Conservation (phyloP, 345 rosid genomes). For the Angophora floribunda region DNA sequence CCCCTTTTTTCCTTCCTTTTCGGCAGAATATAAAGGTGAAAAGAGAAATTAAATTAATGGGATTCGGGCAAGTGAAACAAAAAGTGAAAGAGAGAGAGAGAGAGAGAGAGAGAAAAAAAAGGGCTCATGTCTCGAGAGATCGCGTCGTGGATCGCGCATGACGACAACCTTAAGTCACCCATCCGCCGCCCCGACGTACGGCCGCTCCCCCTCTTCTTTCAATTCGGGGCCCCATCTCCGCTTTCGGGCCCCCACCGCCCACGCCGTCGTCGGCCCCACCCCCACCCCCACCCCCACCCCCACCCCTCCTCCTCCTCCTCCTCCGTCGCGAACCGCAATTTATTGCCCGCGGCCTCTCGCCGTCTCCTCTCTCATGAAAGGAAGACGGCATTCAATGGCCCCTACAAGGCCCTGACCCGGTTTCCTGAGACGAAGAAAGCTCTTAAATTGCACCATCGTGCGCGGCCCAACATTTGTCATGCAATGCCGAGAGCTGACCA, state of each 20-base stretch:
- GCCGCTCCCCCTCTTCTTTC: neutral
- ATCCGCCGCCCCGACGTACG: conserved; percentile 6
- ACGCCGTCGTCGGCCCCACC: neutral
- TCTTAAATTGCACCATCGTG: neutral
- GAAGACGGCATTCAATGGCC: neutral
- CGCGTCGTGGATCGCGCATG: conserved; percentile 5
- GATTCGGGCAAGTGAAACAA: neutral
- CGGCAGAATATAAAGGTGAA: neutral
- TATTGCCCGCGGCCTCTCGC: neutral
- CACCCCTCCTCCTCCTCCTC: no score
- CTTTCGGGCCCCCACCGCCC: neutral
- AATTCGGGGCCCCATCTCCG: neutral
- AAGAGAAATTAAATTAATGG: neutral
- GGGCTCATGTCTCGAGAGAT: conserved; percentile 8
- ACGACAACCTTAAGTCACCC: conserved; percentile 20
- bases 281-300: neutral
- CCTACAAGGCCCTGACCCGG: neutral
- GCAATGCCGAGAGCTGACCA: neutral
- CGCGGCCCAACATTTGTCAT: neutral
- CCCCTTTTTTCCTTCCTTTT: neutral
- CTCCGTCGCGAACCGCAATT: neutral
- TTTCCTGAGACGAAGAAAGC: neutral
- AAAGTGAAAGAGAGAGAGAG: neutral
- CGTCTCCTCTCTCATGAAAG: neutral
- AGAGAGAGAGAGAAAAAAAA: neutral